phyloP scores from a whole-genome alignment of 1,284 basidiomycete genomes.

The Trichosporon sp. region DNA sequence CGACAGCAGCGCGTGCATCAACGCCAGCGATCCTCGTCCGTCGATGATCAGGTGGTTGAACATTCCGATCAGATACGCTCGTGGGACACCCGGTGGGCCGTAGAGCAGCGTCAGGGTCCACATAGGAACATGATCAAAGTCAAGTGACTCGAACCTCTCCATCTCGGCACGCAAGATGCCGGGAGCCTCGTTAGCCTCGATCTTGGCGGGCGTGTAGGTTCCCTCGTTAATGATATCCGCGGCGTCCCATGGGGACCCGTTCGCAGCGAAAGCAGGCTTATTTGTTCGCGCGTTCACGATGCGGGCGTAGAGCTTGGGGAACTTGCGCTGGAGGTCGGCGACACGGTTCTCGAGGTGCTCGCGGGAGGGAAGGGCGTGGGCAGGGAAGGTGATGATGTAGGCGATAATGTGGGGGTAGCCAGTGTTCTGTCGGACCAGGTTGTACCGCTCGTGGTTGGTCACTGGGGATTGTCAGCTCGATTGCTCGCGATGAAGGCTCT shows the following conservation, averaged over 20 bases:
- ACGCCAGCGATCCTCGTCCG: slow-evolving; percentile 17
- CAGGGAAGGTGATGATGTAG: slow-evolving; percentile 20
- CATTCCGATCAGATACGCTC: slow-evolving; percentile 21
- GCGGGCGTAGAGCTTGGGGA: slow-evolving; percentile 22
- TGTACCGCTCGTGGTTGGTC: slow-evolving; percentile 24
- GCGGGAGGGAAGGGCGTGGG: slow-evolving; percentile 7
- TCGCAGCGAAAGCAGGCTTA: not conserved
- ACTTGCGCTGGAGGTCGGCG: slow-evolving; percentile 21
- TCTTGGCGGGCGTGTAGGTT: not conserved
- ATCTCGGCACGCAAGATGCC: slow-evolving; percentile 15
- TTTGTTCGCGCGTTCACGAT: not conserved
- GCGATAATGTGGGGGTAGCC: slow-evolving; percentile 22
- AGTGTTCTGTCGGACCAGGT: slow-evolving; percentile 18
- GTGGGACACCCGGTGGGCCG: not conserved
- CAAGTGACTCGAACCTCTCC: slow-evolving; percentile 18
- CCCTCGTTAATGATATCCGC: slow-evolving; percentile 16
- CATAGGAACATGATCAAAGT: slow-evolving; percentile 22
- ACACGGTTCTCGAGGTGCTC: slow-evolving; percentile 19
- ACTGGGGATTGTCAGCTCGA: slow-evolving; percentile 1
- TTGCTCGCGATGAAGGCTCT: not conserved
- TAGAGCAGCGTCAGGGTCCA: slow-evolving; percentile 26
- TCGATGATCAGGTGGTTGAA: slow-evolving; percentile 25
- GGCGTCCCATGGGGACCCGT: slow-evolving; percentile 27
- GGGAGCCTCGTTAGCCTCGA: slow-evolving; percentile 1
- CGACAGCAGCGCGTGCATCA: slow-evolving; percentile 21